Evolutionary conservation across 2,329 filamentous ascomycete species (phyloP).

Genomic region (Cordyceps javanica): DNA sequence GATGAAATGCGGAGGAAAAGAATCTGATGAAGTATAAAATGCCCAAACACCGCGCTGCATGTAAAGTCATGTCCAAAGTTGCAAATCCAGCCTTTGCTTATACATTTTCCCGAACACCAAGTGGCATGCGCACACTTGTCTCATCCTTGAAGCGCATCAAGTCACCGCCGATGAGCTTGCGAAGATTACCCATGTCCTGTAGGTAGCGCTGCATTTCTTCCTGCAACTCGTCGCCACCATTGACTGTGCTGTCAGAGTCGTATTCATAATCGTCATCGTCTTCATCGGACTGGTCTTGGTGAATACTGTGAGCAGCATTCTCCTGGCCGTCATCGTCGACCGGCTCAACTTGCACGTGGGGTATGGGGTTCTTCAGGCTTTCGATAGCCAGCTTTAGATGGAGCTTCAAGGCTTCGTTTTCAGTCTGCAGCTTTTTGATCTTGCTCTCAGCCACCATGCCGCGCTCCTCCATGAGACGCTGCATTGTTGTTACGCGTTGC

Average conservation of each 20-base stretch:
- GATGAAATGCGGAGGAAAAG: neutral
- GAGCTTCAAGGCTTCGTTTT: constrained; percentile 83
- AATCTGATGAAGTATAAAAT: constrained; percentile 3
- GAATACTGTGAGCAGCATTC: constrained; percentile 30
- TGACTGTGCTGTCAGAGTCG: constrained; percentile 38
- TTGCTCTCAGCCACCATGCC: constrained; percentile 87
- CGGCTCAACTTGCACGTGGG: constrained; percentile 41
- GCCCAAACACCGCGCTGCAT: constrained; percentile 25
- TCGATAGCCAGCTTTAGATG: constrained; percentile 83
- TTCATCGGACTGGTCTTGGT: constrained; percentile 36
- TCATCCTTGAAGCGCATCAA: constrained; percentile 60
- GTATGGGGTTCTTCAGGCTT: constrained; percentile 88
- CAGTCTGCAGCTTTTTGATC: constrained; percentile 79
- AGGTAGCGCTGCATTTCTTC: constrained; percentile 81
- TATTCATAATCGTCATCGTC: constrained; percentile 56
- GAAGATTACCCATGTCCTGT: constrained; percentile 68
- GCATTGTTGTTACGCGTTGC: constrained; percentile 80
- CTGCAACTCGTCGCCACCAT: constrained; percentile 62
- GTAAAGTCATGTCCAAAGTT: neutral
- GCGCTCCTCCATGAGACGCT: constrained; percentile 92
- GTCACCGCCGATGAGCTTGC: constrained; percentile 65
- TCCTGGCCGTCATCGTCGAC: constrained; percentile 17
- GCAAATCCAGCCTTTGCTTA: constrained; percentile 15
- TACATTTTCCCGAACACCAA: constrained; percentile 39
- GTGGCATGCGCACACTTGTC: constrained; percentile 47